Evolutionary conservation across 2,329 filamentous ascomycete genomes (phyloP), one percentile per base, ranked within the genome.

Genomic region (Pseudogymnoascus sp.): DNA sequence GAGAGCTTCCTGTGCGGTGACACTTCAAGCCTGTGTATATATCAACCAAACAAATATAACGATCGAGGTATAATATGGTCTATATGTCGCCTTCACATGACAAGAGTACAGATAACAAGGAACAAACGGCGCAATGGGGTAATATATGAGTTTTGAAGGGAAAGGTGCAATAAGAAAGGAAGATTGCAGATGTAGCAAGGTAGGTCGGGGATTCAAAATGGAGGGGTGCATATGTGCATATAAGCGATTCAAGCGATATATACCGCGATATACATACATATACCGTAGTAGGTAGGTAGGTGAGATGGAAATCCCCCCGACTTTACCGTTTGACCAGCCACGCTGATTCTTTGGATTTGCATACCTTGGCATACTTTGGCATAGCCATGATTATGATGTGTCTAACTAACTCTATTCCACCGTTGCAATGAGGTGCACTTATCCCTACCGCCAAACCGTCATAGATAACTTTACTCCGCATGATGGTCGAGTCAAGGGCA

Each of bases 161-260:
- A n/a, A 55, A 33, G 48, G 48, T 55, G 48, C 48, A 55, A 55
- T 55, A 55, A 18, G 48, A 55, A 55, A 55, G 48, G 48, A 55
- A 55, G 48, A 55, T 55, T 55, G 48, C 29, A n/a, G n/a, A n/a
- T n/a, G n/a, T n/a, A 55, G 48, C 27, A 55, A 52, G 27, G 45
- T 13, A 12, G 42, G 48, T 13, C 13, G 8, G 39, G n/a, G 8
- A 18, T 52, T 33, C 45, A n/a, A 13, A 52, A 52, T 52, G 27
- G 45, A 52, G 45, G 48, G 48, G 48, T 55, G n/a, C n/a, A n/a
- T n/a, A n/a, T n/a, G n/a, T 45, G 48, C 48, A 55, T 55, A 55
- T 55, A 55, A 55, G 48, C 48, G 48, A 55, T 55, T 55, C 29
- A 55, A 18, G 27, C 48, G 29, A 55, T 55, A 55, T 52, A 33